Percentiles rank a stretch among this genome's conserved stretches.
These are phyloP conservation scores for Cardamine occulta DNA, from an alignment of 345 rosid genomes.

Conservation along the genomic window DNA sequence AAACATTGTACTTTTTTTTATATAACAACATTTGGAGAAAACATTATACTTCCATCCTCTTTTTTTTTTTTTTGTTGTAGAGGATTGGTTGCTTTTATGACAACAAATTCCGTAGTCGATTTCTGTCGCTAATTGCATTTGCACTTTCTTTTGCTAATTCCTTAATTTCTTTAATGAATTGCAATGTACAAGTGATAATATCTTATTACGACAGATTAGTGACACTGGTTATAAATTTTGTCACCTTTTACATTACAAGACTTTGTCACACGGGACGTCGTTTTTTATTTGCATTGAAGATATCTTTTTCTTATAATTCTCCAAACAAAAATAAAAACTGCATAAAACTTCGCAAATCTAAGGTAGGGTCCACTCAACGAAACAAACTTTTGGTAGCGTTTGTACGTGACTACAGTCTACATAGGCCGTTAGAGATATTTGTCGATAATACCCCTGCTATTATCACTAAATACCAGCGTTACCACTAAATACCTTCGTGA, in stretches of 20 bases:
- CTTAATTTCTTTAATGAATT: too few species aligned
- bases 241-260: too few species aligned
- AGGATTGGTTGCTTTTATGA: too few species aligned
- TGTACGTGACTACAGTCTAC: conserved; percentile 12
- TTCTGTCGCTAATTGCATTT: too few species aligned
- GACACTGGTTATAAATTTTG: background rate
- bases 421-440: background rate
- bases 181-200: background rate
- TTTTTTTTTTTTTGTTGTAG: too few species aligned
- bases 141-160: too few species aligned
- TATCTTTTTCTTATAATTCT: background rate
- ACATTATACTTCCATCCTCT: too few species aligned
- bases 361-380: conserved; percentile 26
- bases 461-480: background rate
- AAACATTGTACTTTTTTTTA: too few species aligned
- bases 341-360: background rate
- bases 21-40: too few species aligned
- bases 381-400: conserved; percentile 22
- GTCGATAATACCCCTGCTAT: conserved; percentile 24
- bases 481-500: conserved; percentile 2
- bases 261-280: too few species aligned
- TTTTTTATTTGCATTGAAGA: background rate
- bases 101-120: too few species aligned
- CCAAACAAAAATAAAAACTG: background rate
- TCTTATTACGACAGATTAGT: background rate